phyloP scores from a whole-genome alignment of 495 filamentous ascomycete species.

The Haplographium delicatum region DNA sequence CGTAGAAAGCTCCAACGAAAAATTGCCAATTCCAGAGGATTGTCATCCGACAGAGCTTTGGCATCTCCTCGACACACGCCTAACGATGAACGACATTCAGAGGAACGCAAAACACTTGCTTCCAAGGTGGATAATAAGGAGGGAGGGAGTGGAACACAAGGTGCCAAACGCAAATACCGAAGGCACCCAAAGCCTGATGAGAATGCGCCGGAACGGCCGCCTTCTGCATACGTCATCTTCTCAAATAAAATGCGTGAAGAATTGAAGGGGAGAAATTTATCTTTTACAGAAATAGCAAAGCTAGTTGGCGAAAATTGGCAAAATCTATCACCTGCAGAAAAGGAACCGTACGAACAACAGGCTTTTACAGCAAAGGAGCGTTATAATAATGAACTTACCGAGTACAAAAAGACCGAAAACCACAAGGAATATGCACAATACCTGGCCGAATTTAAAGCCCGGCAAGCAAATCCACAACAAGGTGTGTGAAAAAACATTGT shows the following conservation, averaged over 20 bases:
- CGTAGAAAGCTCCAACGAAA: constrained; percentile 52
- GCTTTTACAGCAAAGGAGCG: constrained; percentile 65
- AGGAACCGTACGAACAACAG: constrained; percentile 65
- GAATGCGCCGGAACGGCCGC: constrained; percentile 68
- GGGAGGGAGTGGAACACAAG: constrained; percentile 22
- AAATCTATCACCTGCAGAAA: constrained; percentile 53
- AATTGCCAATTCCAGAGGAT: constrained; percentile 52
- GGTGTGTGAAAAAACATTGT: constrained; percentile 9
- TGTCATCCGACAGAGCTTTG: constrained; percentile 43
- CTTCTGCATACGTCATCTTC: constrained; percentile 79
- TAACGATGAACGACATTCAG: constrained; percentile 15
- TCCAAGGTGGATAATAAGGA: constrained; percentile 33
- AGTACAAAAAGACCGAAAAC: constrained; percentile 66
- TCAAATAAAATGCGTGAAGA: constrained; percentile 75
- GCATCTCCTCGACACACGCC: constrained; percentile 29
- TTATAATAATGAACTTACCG: constrained; percentile 57
- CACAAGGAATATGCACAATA: constrained; percentile 60
- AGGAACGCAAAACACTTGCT: constrained; percentile 23
- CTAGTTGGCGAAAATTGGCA: constrained; percentile 79
- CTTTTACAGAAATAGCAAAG: constrained; percentile 79
- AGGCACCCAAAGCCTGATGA: constrained; percentile 78
- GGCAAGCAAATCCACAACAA: constrained; percentile 47
- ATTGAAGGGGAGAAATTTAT: constrained; percentile 64
- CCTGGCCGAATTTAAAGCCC: constrained; percentile 67
- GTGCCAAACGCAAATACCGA: constrained; percentile 67